Base-by-base conservation (phyloP, 345 rosid genomes). In the Ailanthus altissimus region DNA sequence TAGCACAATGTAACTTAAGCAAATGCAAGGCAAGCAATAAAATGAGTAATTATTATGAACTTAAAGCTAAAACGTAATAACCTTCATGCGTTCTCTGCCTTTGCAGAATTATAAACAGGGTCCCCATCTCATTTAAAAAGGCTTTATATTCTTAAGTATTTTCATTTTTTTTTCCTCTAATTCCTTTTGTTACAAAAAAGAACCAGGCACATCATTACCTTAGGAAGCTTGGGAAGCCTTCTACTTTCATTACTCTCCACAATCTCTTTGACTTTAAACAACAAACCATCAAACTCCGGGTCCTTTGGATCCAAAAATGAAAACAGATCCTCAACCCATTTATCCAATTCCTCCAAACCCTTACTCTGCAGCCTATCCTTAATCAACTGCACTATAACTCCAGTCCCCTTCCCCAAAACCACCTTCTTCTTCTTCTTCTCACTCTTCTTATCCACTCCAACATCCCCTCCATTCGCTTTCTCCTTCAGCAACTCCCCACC, bases 171-270 rank as follows among this genome's bases (percentile, higher is more conserved):
- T 72, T 60, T 8, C 5, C 10, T 42, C 54, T 32, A 32, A 25
- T 12, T 53, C 12, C 16, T 67, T 14, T 1, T 46, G 36, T 46
- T 74, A 58, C 43, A 16, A 6, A 73, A n/a, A 66, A 50, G 16
- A 59, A 40, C 42, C 42, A 38, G 21, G 32, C n/a, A 36, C 51
- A 59, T 61, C 14, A 38, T 73, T 86, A 96, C 99, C 97, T 96
- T 90, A 2, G 95, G 90, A 80, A 91, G 88, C 90, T 96, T 96
- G n/a, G 98, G 98, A 47, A 91, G 89, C 84, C 98, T 89, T 80
- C 97, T 88, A 78, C 89, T 90, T 81, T 93, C 97, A 80, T 93
- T 96, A 79, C 94, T 96, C 81, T 93, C 98, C 8, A 92, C 88
- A 53, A 93, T 83, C 50, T 92, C 98, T 73, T 90, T 91, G 68